These are phyloP conservation scores for Crataegus laevigata DNA, from an alignment of 306 rosid species.

Conservation along the genomic window DNA sequence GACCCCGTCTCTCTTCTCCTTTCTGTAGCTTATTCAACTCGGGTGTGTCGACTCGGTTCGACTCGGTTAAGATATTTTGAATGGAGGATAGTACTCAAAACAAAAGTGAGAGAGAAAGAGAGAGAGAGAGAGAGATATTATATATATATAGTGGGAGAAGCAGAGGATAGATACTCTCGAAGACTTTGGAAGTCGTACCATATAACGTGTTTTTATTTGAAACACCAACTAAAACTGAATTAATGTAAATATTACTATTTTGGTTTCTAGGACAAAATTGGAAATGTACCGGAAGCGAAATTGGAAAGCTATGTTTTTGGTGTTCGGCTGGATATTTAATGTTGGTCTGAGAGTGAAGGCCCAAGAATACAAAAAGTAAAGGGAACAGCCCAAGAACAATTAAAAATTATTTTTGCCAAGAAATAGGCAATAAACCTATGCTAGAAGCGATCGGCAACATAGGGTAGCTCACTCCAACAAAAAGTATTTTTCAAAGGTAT, in stretches of 20 bases:
- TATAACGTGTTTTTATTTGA: not conserved
- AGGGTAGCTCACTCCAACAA: no score
- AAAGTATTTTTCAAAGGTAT: no score
- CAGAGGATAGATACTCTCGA: not conserved
- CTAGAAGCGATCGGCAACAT: accelerated
- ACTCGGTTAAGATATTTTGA: not conserved
- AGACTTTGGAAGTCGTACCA: no score
- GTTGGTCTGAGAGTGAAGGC: no score
- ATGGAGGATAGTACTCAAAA: no score
- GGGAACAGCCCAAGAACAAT: no score
- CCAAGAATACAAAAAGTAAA: no score
- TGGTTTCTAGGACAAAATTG: not conserved
- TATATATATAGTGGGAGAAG: not conserved
- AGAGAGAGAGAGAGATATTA: not conserved
- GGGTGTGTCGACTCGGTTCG: not conserved
- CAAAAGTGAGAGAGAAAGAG: no score
- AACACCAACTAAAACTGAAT: not conserved
- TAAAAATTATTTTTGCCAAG: no score
- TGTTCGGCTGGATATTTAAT: not conserved
- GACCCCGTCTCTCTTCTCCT: not conserved
- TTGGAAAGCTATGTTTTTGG: not conserved
- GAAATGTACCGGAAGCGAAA: not conserved
- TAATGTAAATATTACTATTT: not conserved
- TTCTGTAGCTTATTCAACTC: not conserved
- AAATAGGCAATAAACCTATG: no score